Evolutionary conservation across 1,284 basidiomycete species (phyloP).

Genomic region (Takashimella koratensis): DNA sequence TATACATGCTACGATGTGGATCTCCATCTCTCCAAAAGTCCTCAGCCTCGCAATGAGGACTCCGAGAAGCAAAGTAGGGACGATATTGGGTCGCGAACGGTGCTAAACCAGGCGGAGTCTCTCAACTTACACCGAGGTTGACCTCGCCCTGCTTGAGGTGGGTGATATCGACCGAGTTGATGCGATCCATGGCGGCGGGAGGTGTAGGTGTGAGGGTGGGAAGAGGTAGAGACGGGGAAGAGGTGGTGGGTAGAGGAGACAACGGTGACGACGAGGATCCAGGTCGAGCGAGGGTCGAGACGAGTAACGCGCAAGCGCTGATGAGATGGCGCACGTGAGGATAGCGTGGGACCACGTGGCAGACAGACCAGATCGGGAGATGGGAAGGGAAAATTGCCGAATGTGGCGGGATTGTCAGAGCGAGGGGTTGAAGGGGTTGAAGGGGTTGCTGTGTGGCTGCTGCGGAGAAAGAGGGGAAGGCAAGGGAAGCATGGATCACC

Average conservation of each 20-base stretch:
- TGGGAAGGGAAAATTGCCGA: background rate
- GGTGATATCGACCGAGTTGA: constrained; percentile 44
- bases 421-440: too few relatives aligned
- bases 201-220: background rate
- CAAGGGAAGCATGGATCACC: background rate
- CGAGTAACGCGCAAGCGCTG: background rate
- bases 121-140: constrained; percentile 77
- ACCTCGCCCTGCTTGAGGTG: constrained; percentile 85
- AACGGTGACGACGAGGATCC: background rate
- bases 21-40: too few relatives aligned
- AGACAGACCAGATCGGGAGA: too few relatives aligned
- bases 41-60: too few relatives aligned
- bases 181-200: constrained; percentile 36
- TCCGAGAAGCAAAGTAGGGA: background rate
- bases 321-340: background rate
- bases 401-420: background rate
- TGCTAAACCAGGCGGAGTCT: background rate
- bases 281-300: background rate
- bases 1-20: too few relatives aligned
- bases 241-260: background rate
- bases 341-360: background rate
- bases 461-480: background rate
- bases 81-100: too few relatives aligned
- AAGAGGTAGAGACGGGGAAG: background rate
- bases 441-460: too few relatives aligned